Base-by-base conservation (phyloP, 805 yeast genomes). In the Metschnikowia henanensis region DNA sequence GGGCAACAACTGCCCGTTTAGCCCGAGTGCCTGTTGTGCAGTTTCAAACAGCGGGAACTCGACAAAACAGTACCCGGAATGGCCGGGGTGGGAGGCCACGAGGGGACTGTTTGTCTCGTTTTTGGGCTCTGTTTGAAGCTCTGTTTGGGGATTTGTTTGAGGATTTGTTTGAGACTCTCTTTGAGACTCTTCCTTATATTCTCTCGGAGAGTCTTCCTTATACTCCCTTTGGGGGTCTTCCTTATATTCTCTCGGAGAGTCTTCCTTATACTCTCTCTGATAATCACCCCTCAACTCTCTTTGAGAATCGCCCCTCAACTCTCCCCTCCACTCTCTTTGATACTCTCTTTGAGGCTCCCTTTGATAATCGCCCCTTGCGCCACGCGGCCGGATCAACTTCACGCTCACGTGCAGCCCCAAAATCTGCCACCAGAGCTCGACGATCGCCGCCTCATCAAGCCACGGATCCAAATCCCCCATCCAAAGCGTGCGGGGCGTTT, bases 401-500 rank as follows among this genome's bases (percentile, higher is more conserved):
- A 84, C 90, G 22, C 70, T 62, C 13, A 86, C 92, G 23, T 68
- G 59, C 52, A 77, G 79, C 42, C 76, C 73, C 39, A 81, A 55
- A 20, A 76, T 65, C 23, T 70, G 70, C 89, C 90, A 84, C 61
- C 87, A 70, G 35, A 79, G 67, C 38, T 73, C 70, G 21, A 59
- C 62, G 37, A 71, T 68, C 4, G 80, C 79, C 3, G 66, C 70
- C 59, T 85, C 94, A 58, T 83, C 88, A 56, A 84, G 78, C 79
- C 84, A 79, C 1, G 92, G 88, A 58, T 86, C 92, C 52, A 86
- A 68, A 62, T 86, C 94, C 9, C 95, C 95, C 95, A 86, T 86
- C 95, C 95, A 86, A 25, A 86, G 66, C 1, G 95, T 86, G 47
- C 84, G 73, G 20, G 95, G 89, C 13, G 77, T 72, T n/a, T 59